A percentile compares a stretch with the other conserved stretches of the same genome.
Conservation (phyloP, 2,329 filamentous ascomycete genomes). For the Dryadomyces quercus-mongolicae region DNA sequence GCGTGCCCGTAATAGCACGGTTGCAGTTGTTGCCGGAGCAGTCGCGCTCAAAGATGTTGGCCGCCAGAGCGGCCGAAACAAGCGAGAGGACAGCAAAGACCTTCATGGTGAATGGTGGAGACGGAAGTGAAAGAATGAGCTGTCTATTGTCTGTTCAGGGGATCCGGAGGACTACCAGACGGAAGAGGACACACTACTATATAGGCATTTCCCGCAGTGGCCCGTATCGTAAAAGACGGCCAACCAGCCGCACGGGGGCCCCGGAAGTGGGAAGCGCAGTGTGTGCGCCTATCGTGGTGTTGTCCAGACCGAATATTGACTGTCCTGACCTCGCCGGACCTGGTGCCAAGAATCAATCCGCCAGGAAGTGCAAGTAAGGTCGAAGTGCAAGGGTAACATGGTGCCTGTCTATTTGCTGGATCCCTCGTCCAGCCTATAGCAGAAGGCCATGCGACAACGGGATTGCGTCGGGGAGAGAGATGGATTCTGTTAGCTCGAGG, state of each 20-base stretch:
- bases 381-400: too few species aligned
- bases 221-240: too few species aligned
- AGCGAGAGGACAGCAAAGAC: constrained; percentile 24
- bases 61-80: constrained; percentile 23
- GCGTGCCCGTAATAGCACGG: constrained; percentile 31
- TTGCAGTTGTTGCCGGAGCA: constrained; percentile 34
- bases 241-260: too few species aligned
- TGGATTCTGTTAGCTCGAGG: not conserved
- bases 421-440: not conserved
- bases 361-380: too few species aligned
- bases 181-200: not conserved
- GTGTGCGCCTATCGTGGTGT: too few species aligned
- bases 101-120: constrained; percentile 25
- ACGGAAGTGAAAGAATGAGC: not conserved
- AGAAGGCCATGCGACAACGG: not conserved
- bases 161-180: not conserved
- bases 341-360: too few species aligned
- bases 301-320: too few species aligned
- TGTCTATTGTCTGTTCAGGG: too few species aligned
- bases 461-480: not conserved
- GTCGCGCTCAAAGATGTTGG: constrained; percentile 21
- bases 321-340: too few species aligned
- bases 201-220: not conserved
- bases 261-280: too few species aligned
- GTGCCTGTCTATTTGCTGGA: too few species aligned